Percentiles rank a stretch among this genome's conserved stretches.
Conservation (phyloP, 345 rosid genomes). For the Kernera saxatilis region DNA sequence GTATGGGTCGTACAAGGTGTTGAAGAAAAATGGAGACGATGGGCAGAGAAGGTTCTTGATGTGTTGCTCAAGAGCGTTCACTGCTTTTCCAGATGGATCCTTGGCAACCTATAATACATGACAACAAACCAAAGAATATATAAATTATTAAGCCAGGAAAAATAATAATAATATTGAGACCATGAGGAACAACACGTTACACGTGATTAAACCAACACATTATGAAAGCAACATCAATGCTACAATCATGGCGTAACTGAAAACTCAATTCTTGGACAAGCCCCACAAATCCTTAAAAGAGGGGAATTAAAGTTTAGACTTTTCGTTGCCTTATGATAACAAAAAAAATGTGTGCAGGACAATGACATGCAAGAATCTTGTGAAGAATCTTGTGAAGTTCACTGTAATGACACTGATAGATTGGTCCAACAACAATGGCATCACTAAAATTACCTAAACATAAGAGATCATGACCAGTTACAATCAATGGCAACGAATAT, state of each 20-base stretch:
- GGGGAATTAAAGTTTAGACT: neutral
- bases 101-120: conserved; percentile 63
- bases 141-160: neutral
- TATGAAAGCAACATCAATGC: conserved; percentile 21
- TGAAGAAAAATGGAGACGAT: conserved; percentile 82
- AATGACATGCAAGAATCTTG: conserved; percentile 21
- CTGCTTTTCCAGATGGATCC: conserved; percentile 76
- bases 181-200: conserved; percentile 13
- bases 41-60: conserved; percentile 72
- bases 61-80: conserved; percentile 91
- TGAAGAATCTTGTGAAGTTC: conserved; percentile 20
- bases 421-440: neutral
- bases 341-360: conserved; percentile 12
- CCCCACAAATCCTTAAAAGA: neutral
- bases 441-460: neutral
- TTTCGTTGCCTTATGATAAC: neutral
- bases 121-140: neutral
- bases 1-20: conserved; percentile 87
- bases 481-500: neutral
- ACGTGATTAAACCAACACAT: conserved; percentile 19
- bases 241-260: conserved; percentile 22
- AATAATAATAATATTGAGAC: neutral
- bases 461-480: neutral
- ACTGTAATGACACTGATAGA: neutral
- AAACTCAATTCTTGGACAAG: neutral